Percentiles rank a stretch among this genome's conserved stretches.
These are phyloP conservation scores for Diaporthe nobilis DNA, from an alignment of 2,329 filamentous ascomycete genomes.

Conservation along the genomic window DNA sequence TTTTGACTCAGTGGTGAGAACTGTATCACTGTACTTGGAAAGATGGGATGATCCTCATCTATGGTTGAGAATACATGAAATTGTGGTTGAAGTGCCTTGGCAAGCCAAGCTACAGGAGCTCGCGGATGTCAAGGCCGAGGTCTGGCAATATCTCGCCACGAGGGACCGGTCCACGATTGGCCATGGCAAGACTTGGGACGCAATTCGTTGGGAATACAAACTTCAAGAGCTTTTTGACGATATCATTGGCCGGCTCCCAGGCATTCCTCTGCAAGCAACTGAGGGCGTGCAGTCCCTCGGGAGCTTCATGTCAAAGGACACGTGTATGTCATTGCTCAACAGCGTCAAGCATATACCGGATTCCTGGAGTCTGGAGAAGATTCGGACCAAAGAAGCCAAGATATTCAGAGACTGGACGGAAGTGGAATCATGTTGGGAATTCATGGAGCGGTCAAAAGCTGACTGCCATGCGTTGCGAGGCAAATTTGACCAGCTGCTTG, in stretches of 20 bases:
- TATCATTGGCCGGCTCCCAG: not conserved
- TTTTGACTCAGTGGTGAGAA: not conserved
- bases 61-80: not conserved
- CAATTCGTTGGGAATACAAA: not conserved
- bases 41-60: not conserved
- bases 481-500: not conserved
- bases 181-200: not conserved
- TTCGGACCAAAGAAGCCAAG: not conserved
- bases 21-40: not conserved
- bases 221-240: not conserved
- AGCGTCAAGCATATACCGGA: not conserved
- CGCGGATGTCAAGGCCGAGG: not conserved
- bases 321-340: not conserved
- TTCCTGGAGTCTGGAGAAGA: not conserved
- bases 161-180: not conserved
- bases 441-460: not conserved
- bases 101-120: not conserved
- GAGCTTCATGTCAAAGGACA: not conserved
- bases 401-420: not conserved
- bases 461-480: not conserved
- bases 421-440: constrained; percentile 17
- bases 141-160: not conserved
- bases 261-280: too few relatives aligned
- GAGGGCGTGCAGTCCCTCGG: not conserved
- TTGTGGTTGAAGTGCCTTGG: not conserved